These are phyloP conservation scores for Chaetomiaceae sp. DNA, from an alignment of 2,329 filamentous ascomycete species.

Conservation along the genomic window DNA sequence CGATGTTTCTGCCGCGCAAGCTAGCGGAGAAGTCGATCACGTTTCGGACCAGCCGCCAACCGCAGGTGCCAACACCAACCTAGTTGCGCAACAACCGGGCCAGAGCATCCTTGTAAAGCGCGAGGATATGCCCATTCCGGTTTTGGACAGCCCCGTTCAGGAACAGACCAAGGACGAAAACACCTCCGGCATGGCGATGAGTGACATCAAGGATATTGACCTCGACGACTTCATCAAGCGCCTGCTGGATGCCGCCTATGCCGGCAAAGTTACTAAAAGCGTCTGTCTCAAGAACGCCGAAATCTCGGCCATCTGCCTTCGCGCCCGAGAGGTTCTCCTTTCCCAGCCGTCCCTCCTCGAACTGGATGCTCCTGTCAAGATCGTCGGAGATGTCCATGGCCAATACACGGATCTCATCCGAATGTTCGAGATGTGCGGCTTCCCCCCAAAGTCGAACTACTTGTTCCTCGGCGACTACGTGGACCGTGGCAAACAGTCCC, in stretches of 20 bases:
- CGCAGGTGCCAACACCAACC: conserved; percentile 55
- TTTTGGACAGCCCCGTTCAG: conserved; percentile 46
- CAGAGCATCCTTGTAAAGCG: conserved; percentile 87
- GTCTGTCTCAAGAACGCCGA: conserved; percentile 97
- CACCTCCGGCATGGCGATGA: conserved; percentile 66
- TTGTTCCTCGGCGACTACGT: conserved; percentile 96
- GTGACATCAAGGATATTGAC: conserved; percentile 86
- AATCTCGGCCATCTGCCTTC: conserved; percentile 87
- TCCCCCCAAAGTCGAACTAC: conserved; percentile 87
- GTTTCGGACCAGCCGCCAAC: conserved; percentile 87
- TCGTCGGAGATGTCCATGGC: conserved; percentile 93
- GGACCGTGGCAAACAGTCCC: conserved; percentile 89
- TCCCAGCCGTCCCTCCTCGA: conserved; percentile 90
- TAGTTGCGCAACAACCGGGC: conserved; percentile 64
- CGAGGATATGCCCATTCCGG: conserved; percentile 65
- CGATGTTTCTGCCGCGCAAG: conserved; percentile 75
- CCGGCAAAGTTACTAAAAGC: conserved; percentile 94
- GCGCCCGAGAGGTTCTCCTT: conserved; percentile 82
- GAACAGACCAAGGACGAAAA: conserved; percentile 45
- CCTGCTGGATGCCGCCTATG: conserved; percentile 88
- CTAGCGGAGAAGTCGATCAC: conserved; percentile 85
- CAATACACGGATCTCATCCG: conserved; percentile 95
- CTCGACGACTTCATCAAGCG: conserved; percentile 96
- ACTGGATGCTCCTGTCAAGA: conserved; percentile 91
- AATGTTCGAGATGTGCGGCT: conserved; percentile 98